Conservation (phyloP, 2,329 filamentous ascomycete genomes). For the Paecilomyces variotii region DNA sequence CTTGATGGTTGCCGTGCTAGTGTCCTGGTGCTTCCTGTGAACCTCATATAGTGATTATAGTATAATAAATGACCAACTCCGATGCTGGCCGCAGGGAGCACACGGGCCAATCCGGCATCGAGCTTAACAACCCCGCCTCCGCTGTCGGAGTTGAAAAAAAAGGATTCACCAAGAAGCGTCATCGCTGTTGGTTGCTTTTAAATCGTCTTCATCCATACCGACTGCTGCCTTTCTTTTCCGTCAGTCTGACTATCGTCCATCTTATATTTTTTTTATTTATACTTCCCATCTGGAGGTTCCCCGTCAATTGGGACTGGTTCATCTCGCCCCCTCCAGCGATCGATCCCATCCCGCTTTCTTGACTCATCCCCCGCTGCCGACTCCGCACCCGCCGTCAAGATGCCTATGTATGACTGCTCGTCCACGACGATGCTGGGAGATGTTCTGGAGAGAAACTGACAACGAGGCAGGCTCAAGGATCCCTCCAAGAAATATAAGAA, state of each 20-base stretch:
- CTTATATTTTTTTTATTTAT: not conserved
- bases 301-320: not conserved
- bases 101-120: not conserved
- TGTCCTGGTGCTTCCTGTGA: too few species aligned
- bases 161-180: not conserved
- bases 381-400: conserved; percentile 14
- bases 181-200: too few species aligned
- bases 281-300: not conserved
- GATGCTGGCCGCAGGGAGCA: not conserved
- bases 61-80: too few species aligned
- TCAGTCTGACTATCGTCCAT: not conserved
- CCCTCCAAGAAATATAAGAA: conserved; percentile 42
- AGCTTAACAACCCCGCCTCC: not conserved
- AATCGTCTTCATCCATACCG: too few species aligned
- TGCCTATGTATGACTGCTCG: conserved; percentile 28
- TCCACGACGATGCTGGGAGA: not conserved
- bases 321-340: not conserved
- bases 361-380: conserved; percentile 11
- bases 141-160: not conserved
- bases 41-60: too few species aligned
- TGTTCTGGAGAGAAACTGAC: conserved; percentile 5
- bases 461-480: conserved; percentile 36
- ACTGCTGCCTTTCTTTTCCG: not conserved
- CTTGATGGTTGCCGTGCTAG: too few species aligned
- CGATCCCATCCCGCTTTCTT: conserved; percentile 3